A percentile compares a stretch with the other conserved stretches of the same genome.
These are phyloP conservation scores for Ogataea methanolica DNA, from an alignment of 805 yeast genomes.

Conservation along the genomic window DNA sequence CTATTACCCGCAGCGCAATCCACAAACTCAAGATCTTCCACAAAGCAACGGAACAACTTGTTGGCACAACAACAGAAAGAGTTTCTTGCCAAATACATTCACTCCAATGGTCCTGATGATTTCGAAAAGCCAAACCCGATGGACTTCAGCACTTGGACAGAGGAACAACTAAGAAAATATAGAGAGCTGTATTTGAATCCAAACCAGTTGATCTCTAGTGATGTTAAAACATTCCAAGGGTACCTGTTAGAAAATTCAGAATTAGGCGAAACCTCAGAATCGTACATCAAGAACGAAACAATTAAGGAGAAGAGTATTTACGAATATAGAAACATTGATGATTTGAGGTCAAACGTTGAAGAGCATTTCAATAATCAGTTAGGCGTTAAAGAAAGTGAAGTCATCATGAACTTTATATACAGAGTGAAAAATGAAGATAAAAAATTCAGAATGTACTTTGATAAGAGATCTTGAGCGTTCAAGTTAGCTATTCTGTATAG, in stretches of 20 bases:
- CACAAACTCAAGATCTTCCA: conserved; percentile 36
- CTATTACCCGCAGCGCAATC: background rate
- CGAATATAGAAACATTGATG: conserved; percentile 28
- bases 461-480: conserved; percentile 15
- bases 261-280: conserved; percentile 65
- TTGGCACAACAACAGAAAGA: conserved; percentile 70
- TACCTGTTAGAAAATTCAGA: conserved; percentile 59
- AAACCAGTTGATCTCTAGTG: conserved; percentile 41
- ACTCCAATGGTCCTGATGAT: conserved; percentile 70
- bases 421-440: conserved; percentile 65
- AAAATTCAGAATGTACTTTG: conserved; percentile 36
- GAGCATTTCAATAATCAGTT: conserved; percentile 54
- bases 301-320: conserved; percentile 25
- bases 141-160: conserved; percentile 65
- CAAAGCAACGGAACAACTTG: conserved; percentile 56
- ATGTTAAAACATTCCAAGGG: conserved; percentile 64
- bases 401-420: conserved; percentile 83
- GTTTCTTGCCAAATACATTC: conserved; percentile 59
- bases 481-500: background rate
- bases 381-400: conserved; percentile 74
- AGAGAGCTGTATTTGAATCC: conserved; percentile 42
- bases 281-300: conserved; percentile 25
- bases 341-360: conserved; percentile 26
- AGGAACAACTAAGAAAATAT: conserved; percentile 64
- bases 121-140: conserved; percentile 48